phyloP scores from a whole-genome alignment of 441 rosid genomes.

The Erysimum pusillum region DNA sequence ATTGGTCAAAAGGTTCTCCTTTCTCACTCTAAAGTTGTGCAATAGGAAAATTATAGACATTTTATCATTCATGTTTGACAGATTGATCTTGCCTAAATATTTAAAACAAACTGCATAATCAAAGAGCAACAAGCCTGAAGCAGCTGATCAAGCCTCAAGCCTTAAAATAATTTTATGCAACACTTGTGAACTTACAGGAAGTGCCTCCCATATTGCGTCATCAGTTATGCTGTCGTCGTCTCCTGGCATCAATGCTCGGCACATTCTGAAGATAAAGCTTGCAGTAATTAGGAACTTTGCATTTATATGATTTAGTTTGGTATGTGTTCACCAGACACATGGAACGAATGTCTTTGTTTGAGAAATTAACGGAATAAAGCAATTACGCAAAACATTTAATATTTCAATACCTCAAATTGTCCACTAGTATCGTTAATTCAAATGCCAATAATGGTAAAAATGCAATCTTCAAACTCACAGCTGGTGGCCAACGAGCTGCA shows the following conservation, averaged over 20 bases:
- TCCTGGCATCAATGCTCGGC: conserved; percentile 95
- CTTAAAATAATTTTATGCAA: neutral
- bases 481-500: conserved; percentile 70
- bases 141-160: conserved; percentile 29
- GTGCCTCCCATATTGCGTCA: conserved; percentile 97
- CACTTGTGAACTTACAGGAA: conserved; percentile 74
- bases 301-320: conserved; percentile 15
- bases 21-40: conserved; percentile 15
- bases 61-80: conserved; percentile 23
- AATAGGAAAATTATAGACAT: conserved; percentile 16
- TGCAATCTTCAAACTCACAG: conserved; percentile 89
- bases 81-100: conserved; percentile 10
- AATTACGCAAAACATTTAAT: neutral
- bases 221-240: conserved; percentile 88
- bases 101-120: neutral
- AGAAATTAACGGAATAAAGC: conserved; percentile 1
- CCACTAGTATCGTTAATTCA: conserved; percentile 77
- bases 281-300: conserved; percentile 21
- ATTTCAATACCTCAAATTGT: conserved; percentile 81
- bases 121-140: conserved; percentile 20
- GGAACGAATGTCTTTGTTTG: conserved; percentile 11
- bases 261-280: conserved; percentile 71
- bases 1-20: conserved; percentile 15
- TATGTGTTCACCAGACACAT: conserved; percentile 15
- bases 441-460: conserved; percentile 85